Percentiles rank a stretch among this genome's conserved stretches.
Conservation (phyloP, 1,284 basidiomycete genomes). For the Athelia psychrophila region DNA sequence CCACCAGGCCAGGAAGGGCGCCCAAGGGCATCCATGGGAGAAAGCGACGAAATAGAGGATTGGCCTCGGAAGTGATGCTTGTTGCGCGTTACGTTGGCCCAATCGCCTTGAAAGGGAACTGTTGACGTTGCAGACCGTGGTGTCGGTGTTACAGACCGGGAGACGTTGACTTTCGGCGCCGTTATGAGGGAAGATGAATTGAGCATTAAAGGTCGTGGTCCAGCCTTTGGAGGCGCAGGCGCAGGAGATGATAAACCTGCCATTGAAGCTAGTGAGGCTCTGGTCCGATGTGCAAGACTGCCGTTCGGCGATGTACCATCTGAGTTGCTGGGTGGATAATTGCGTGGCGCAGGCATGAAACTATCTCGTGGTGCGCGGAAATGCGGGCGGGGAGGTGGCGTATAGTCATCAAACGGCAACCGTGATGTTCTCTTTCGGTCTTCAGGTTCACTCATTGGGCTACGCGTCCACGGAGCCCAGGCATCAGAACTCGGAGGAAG, state of each 20-base stretch:
- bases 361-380: slow-evolving; percentile 60
- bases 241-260: slow-evolving; percentile 23
- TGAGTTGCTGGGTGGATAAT: slow-evolving; percentile 39
- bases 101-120: slow-evolving; percentile 29
- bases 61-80: slow-evolving; percentile 39
- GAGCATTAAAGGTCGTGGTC: slow-evolving; percentile 56
- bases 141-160: slow-evolving; percentile 37
- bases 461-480: neutral
- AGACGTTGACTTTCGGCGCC: slow-evolving; percentile 21
- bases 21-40: slow-evolving; percentile 42
- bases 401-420: slow-evolving; percentile 38
- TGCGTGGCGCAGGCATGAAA: slow-evolving; percentile 35
- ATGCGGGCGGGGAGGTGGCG: slow-evolving; percentile 54
- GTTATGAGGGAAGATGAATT: slow-evolving; percentile 45
- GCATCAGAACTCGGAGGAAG: slow-evolving; percentile 1
- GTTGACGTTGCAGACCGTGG: slow-evolving; percentile 37
- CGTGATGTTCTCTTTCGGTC: slow-evolving; percentile 38
- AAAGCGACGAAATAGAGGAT: slow-evolving; percentile 62
- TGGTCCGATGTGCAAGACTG: slow-evolving; percentile 33
- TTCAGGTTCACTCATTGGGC: slow-evolving; percentile 4
- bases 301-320: slow-evolving; percentile 34
- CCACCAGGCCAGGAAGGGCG: slow-evolving; percentile 22
- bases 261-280: slow-evolving; percentile 41
- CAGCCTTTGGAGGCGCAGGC: slow-evolving; percentile 33
- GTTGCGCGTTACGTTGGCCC: slow-evolving; percentile 47